Evolutionary conservation across 2,329 filamentous ascomycete species (phyloP).

Genomic region (Penicillium sp.): DNA sequence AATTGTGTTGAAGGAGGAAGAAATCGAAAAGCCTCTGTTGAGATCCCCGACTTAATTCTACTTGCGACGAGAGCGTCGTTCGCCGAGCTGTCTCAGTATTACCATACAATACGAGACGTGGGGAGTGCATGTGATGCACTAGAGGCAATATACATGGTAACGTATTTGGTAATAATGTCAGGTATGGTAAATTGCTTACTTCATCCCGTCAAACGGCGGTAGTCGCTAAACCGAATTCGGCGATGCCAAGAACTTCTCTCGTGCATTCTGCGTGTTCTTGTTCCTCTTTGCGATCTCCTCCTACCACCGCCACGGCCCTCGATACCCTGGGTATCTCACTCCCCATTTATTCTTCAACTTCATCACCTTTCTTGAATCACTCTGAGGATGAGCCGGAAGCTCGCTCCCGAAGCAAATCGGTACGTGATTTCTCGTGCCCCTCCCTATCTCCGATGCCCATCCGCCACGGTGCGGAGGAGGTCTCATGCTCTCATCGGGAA

Average conservation of each 20-base stretch:
- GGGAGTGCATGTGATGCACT: background rate
- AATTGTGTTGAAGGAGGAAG: conserved; percentile 7
- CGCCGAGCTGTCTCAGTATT: conserved; percentile 11
- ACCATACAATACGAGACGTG: background rate
- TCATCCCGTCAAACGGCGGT: background rate
- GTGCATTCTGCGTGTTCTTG: conserved; percentile 27
- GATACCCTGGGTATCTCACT: conserved; percentile 29
- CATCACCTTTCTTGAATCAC: conserved; percentile 17
- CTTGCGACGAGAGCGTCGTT: conserved; percentile 21
- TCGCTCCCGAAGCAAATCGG: conserved; percentile 99
- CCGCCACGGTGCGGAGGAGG: background rate
- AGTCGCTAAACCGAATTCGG: conserved; percentile 17
- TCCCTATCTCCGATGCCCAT: conserved; percentile 10
- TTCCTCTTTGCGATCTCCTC: conserved; percentile 20
- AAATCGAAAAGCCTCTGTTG: background rate
- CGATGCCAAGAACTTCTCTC: conserved; percentile 27
- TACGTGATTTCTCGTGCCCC: conserved; percentile 52
- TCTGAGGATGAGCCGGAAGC: conserved; percentile 62
- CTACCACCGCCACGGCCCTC: conserved; percentile 14
- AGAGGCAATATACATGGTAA: too few species aligned
- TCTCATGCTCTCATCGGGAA: background rate
- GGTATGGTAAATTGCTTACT: conserved; percentile 12
- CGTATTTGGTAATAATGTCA: background rate
- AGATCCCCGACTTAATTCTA: conserved; percentile 11
- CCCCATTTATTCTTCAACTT: conserved; percentile 11